These are phyloP conservation scores for Rhodotorula sp. DNA, from an alignment of 1,284 basidiomycete species.

Conservation along the genomic window DNA sequence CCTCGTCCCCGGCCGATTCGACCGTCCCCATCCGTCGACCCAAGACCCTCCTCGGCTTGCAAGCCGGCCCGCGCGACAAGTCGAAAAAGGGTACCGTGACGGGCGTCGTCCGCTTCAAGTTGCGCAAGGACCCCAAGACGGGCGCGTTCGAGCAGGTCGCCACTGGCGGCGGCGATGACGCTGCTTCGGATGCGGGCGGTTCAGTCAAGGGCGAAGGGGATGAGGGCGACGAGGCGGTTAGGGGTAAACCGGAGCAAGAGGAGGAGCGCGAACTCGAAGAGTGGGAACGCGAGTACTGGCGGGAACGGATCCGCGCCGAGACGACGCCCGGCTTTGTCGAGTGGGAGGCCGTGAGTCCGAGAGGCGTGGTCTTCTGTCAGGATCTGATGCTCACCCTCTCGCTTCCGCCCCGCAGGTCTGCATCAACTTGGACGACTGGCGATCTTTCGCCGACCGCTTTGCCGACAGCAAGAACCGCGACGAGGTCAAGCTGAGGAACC, in stretches of 20 bases:
- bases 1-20: background rate
- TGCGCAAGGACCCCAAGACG: conserved; percentile 30
- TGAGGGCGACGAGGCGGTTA: conserved; percentile 13
- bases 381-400: too few relatives aligned
- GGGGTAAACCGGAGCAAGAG: conserved; percentile 36
- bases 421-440: conserved; percentile 75
- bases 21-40: conserved; percentile 6
- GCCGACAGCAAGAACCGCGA: conserved; percentile 70
- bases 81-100: conserved; percentile 34
- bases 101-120: conserved; percentile 29
- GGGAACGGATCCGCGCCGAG: conserved; percentile 33
- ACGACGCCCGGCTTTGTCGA: conserved; percentile 60
- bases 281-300: conserved; percentile 46
- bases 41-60: conserved; percentile 14
- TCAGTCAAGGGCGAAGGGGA: conserved; percentile 5
- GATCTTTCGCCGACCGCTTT: conserved; percentile 67
- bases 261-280: conserved; percentile 45
- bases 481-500: conserved; percentile 72
- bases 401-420: conserved; percentile 64
- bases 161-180: conserved; percentile 11
- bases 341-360: conserved; percentile 71
- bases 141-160: conserved; percentile 18
- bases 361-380: too few relatives aligned
- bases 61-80: conserved; percentile 29
- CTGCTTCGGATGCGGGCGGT: conserved; percentile 29